phyloP scores from a whole-genome alignment of 2,329 filamentous ascomycete species.

The Dothiorella sarmentorum region DNA sequence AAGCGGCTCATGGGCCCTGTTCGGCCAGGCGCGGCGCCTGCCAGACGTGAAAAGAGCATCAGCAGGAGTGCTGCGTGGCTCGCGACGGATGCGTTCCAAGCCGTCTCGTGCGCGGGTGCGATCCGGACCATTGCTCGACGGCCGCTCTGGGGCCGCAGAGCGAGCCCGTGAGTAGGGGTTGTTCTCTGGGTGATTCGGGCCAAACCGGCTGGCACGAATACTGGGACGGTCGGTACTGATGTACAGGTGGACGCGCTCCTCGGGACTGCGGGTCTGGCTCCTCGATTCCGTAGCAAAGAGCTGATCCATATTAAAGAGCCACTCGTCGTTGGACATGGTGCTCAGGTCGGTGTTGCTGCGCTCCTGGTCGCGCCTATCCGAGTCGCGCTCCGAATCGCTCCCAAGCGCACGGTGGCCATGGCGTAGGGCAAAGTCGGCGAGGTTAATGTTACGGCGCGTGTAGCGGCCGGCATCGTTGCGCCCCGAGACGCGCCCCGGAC shows the following conservation, averaged over 20 bases:
- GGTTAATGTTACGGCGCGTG: conserved; percentile 26
- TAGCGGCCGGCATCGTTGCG: background rate
- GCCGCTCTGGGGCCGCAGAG: background rate
- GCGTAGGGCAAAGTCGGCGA: background rate
- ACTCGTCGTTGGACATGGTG: background rate
- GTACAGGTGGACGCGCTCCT: conserved; percentile 8
- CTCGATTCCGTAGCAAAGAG: conserved; percentile 33
- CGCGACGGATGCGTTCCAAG: background rate
- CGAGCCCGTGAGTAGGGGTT: background rate
- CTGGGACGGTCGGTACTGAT: conserved; percentile 1
- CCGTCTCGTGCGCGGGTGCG: background rate
- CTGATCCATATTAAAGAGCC: background rate
- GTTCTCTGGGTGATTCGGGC: background rate
- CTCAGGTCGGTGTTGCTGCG: background rate
- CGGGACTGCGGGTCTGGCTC: conserved; percentile 23
- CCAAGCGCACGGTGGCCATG: background rate
- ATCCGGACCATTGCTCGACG: conserved; percentile 1
- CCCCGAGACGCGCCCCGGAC: background rate
- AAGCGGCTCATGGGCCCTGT: background rate
- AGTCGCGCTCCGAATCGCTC: background rate
- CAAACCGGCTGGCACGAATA: background rate
- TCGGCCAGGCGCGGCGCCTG: background rate
- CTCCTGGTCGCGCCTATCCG: background rate
- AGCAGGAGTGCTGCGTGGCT: background rate
- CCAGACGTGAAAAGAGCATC: background rate